Evolutionary conservation across 1,284 basidiomycete species (phyloP).

Genomic region (Schizophyllum commune): DNA sequence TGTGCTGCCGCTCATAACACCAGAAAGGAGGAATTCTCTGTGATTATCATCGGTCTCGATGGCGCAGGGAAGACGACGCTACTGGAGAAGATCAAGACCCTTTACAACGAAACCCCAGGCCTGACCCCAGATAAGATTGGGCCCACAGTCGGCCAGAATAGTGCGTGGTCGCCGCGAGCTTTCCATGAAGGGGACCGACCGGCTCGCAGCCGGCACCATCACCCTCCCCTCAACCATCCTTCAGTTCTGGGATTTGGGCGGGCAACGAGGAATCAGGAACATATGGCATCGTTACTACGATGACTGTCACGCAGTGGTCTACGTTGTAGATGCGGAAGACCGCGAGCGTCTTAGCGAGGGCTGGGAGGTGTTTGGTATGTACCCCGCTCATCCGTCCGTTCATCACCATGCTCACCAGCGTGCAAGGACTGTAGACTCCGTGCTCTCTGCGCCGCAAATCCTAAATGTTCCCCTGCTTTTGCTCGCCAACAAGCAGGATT

Average conservation of each 20-base stretch:
- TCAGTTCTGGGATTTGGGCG: constrained; percentile 92
- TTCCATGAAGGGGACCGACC: not conserved
- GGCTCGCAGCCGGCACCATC: constrained; percentile 74
- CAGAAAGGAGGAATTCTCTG: constrained; percentile 89
- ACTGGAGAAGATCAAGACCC: constrained; percentile 86
- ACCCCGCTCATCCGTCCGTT: not conserved
- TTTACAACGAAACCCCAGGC: constrained; percentile 81
- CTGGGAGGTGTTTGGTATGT: constrained; percentile 90
- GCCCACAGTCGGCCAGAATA: constrained; percentile 93
- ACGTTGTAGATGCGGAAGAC: constrained; percentile 87
- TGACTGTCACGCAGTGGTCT: constrained; percentile 90
- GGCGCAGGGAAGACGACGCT: constrained; percentile 91
- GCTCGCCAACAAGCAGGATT: constrained; percentile 91
- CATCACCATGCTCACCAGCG: not conserved
- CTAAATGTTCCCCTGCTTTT: constrained; percentile 83
- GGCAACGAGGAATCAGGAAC: constrained; percentile 83
- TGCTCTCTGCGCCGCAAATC: constrained; percentile 79
- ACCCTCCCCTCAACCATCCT: constrained; percentile 85
- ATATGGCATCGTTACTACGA: constrained; percentile 94
- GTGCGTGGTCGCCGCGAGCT: constrained; percentile 34
- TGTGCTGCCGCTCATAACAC: constrained; percentile 1
- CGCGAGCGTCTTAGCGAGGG: constrained; percentile 79
- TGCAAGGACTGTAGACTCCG: constrained; percentile 50
- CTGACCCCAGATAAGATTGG: constrained; percentile 85
- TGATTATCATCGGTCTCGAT: constrained; percentile 86